Percentiles rank a stretch among this genome's conserved stretches.
Conservation (phyloP, 2,329 filamentous ascomycete genomes). For the Peltaster fructicola region DNA sequence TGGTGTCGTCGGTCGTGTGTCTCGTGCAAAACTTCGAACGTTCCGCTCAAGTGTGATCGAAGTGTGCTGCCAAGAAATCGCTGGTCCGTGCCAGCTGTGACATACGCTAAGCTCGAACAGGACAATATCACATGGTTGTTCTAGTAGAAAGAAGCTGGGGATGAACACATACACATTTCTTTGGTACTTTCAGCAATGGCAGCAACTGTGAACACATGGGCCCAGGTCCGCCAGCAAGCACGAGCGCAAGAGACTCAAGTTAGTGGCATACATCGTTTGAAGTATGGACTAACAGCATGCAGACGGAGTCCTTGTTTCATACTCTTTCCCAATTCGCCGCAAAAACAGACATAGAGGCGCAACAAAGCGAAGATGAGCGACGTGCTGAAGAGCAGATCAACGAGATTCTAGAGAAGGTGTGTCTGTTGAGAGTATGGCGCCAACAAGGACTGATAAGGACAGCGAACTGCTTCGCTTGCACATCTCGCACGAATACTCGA, state of each 20-base stretch:
- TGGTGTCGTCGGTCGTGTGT: conserved; percentile 5
- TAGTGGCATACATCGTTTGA: too few species aligned
- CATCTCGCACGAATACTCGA: conserved; percentile 82
- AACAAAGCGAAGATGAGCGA: conserved; percentile 71
- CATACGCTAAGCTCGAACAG: too few species aligned
- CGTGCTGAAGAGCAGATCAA: conserved; percentile 65
- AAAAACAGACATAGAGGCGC: conserved; percentile 58
- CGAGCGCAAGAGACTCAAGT: conserved; percentile 82
- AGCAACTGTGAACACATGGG: conserved; percentile 47
- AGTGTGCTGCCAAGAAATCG: too few species aligned
- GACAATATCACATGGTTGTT: too few species aligned
- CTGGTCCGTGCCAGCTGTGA: too few species aligned
- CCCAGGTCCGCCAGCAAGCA: conserved; percentile 84
- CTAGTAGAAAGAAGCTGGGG: too few species aligned
- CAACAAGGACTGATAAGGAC: too few species aligned
- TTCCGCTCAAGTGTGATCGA: too few species aligned
- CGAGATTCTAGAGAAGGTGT: conserved; percentile 67
- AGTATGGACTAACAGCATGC: conserved; percentile 9
- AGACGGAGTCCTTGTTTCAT: conserved; percentile 75
- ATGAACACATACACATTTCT: not conserved
- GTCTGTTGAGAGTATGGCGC: too few species aligned
- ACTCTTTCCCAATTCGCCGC: conserved; percentile 82
- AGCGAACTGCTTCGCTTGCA: conserved; percentile 67
- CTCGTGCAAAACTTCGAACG: too few species aligned
- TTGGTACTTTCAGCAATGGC: conserved; percentile 24